Evolutionary conservation across 305 asterid species (phyloP), one percentile per base, ranked within the genome.

Genomic region (Fraxinus floribunda): DNA sequence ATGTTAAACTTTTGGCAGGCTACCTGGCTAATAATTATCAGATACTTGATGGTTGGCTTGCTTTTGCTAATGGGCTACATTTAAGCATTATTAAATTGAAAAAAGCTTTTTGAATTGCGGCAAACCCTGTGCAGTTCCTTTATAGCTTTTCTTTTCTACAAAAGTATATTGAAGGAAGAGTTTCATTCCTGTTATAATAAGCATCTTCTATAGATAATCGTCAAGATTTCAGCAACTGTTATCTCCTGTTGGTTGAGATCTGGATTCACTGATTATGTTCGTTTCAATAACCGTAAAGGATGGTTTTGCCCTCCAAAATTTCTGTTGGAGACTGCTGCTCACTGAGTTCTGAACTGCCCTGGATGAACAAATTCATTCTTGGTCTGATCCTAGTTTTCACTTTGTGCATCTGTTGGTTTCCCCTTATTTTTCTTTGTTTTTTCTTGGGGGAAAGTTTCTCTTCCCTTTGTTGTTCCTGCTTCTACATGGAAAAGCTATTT

Each of bases 1-100:
- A 78, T 85, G 79, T 86, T 85, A 80, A 88, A 89, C 79, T 92
- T 90, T 88, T 92, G 94, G 88, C 93, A 91, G 97, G 95, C 92
- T 83, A 82, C 89, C 81, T 87, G 88, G 88, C 84, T 87, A 85
- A 66, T 87, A 87, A 89, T 84, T 84, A 81, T 84, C 78, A 89
- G 92, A 83, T 87, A 85, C 91, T 86, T 86, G 89, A 89, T 90
- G 89, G 82, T 86, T 92, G 90, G 93, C 88, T 82, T 84, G 84
- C 88, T 88, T 87, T 90, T 91, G 91, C 89, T 88, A 85, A 49
- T 83, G 89, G 90, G 88, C 60, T 76, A 81, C 86, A 26, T 82
- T 85, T 87, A 85, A 84, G 73, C 85, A 77, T 88, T 77, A 78
- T 86, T 81, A 88, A 85, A 80, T 84, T 81, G 91, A 84, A 86